Conservation (phyloP, 1,139 yeast species). For the Candida glucosophila region DNA sequence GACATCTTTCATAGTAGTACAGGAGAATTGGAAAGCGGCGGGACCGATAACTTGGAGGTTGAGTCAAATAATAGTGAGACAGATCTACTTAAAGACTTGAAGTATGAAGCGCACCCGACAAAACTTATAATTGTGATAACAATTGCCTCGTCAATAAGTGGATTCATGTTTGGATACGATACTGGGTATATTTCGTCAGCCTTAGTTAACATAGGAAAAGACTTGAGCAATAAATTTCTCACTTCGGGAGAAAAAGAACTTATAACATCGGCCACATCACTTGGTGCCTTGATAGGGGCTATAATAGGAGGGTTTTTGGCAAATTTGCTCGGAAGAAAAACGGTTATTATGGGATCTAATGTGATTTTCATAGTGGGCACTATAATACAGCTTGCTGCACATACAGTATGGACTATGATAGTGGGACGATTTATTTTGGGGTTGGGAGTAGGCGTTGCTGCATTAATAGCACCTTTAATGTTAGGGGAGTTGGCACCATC, state of each 20-base stretch:
- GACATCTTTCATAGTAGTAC: too few relatives aligned
- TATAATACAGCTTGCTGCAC: constrained; percentile 70
- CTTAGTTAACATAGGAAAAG: constrained; percentile 73
- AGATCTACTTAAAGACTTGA: too few relatives aligned
- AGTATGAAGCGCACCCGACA: constrained; percentile 47
- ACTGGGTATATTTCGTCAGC: constrained; percentile 95
- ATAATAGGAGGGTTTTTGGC: constrained; percentile 71
- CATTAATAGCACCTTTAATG: constrained; percentile 83
- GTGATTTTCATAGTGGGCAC: constrained; percentile 77
- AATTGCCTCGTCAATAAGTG: constrained; percentile 79
- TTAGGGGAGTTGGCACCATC: constrained; percentile 91
- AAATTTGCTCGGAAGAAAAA: constrained; percentile 74
- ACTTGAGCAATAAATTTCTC: constrained; percentile 43
- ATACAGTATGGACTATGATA: constrained; percentile 84
- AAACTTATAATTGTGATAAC: constrained; percentile 62
- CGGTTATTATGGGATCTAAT: constrained; percentile 72
- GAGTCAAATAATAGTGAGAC: too few relatives aligned
- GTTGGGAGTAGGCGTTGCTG: constrained; percentile 92
- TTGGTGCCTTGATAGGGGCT: constrained; percentile 83
- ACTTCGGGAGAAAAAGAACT: constrained; percentile 76
- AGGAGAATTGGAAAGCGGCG: too few relatives aligned
- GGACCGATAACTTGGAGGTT: too few relatives aligned
- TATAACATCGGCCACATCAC: constrained; percentile 90
- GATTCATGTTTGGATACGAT: constrained; percentile 94
- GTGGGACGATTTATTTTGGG: constrained; percentile 89